Evolutionary conservation across 441 rosid species (phyloP).

Genomic region (Melastoma candidum): DNA sequence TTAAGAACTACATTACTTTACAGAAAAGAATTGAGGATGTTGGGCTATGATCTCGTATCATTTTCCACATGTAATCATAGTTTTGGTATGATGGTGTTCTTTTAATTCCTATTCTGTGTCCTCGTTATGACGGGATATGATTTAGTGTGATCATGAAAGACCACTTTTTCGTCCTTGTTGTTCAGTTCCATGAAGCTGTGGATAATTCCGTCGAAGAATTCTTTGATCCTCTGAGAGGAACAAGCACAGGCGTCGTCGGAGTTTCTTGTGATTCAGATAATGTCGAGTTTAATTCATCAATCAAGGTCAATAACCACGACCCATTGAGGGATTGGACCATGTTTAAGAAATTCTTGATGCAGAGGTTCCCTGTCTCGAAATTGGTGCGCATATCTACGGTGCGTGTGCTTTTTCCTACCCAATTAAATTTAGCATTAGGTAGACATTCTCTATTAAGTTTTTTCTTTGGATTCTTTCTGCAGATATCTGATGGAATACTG

Average conservation of each 20-base stretch:
- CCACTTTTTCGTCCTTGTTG: slow-evolving; percentile 17
- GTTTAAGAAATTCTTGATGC: slow-evolving; percentile 74
- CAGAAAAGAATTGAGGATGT: too few species aligned
- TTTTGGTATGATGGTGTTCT: too few species aligned
- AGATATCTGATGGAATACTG: slow-evolving; percentile 60
- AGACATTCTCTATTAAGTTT: not conserved
- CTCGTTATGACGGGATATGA: too few species aligned
- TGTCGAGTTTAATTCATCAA: slow-evolving; percentile 19
- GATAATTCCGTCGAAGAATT: slow-evolving; percentile 32
- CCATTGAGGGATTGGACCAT: slow-evolving; percentile 62
- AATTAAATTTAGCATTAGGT: too few species aligned
- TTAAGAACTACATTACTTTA: too few species aligned
- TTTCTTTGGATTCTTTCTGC: slow-evolving; percentile 12
- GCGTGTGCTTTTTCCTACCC: slow-evolving; percentile 13
- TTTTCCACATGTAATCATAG: too few species aligned
- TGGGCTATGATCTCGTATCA: too few species aligned
- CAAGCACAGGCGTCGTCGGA: slow-evolving; percentile 18
- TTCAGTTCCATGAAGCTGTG: slow-evolving; percentile 8
- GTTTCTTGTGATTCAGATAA: slow-evolving; percentile 21
- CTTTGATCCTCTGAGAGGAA: slow-evolving; percentile 69
- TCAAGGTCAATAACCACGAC: slow-evolving; percentile 23
- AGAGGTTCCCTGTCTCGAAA: slow-evolving; percentile 77
- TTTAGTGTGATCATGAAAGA: not conserved
- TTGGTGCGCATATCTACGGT: slow-evolving; percentile 66
- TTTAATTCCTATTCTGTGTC: too few species aligned